phyloP scores from a whole-genome alignment of 1,139 yeast genomes.

The Hansenula lynferdii region DNA sequence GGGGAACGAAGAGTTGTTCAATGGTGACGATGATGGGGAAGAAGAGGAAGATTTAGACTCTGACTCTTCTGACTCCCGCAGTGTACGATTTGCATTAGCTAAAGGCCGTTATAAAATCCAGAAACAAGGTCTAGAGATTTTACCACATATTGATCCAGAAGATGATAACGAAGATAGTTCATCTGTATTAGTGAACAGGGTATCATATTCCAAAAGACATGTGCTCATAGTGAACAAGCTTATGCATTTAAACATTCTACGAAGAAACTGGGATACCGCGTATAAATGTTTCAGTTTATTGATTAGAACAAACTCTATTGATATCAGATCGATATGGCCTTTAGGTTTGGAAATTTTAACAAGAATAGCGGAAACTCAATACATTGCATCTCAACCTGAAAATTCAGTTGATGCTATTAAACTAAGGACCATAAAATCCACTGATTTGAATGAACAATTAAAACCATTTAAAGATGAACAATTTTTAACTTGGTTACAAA shows the following conservation, averaged over 20 bases:
- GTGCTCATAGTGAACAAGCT: constrained; percentile 15
- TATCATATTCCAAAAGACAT: constrained; percentile 20
- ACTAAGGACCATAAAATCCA: constrained; percentile 5
- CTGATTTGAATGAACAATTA: not conserved
- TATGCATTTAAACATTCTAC: constrained; percentile 31
- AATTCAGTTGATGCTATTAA: constrained; percentile 7
- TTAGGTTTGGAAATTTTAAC: constrained; percentile 43
- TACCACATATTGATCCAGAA: constrained; percentile 21
- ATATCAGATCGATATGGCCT: constrained; percentile 55
- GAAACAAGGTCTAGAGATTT: constrained; percentile 24
- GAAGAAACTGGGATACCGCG: constrained; percentile 50
- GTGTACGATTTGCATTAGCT: constrained; percentile 6
- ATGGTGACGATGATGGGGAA: constrained; percentile 4
- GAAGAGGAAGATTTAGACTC: constrained; percentile 8
- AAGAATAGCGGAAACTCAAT: constrained; percentile 13
- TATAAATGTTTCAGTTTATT: constrained; percentile 47
- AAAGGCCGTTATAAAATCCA: constrained; percentile 14
- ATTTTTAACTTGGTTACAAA: constrained; percentile 18
- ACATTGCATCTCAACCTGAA: constrained; percentile 5
- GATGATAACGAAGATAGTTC: constrained; percentile 10
- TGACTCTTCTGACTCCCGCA: not conserved
- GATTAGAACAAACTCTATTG: constrained; percentile 43
- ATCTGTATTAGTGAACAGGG: constrained; percentile 4
- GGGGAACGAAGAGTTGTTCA: no score
- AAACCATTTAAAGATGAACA: constrained; percentile 17